A percentile compares a stretch with the other conserved stretches of the same genome.
Conservation (phyloP, 2,329 filamentous ascomycete species). For the Pseudocercospora eumusae region DNA sequence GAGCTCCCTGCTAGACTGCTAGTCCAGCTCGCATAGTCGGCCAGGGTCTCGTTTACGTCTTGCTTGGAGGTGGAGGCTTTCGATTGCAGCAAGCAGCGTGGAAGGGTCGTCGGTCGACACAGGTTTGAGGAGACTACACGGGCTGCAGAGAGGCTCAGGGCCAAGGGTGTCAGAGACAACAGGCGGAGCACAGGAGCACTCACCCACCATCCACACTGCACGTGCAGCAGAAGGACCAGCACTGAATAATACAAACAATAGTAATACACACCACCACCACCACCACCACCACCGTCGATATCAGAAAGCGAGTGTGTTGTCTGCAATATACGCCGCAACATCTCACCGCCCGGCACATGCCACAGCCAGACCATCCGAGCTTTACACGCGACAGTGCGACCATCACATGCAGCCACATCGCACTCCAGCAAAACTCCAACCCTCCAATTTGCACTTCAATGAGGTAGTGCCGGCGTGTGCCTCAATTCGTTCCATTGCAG, state of each 20-base stretch:
- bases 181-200: not conserved
- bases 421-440: conserved; percentile 11
- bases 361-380: conserved; percentile 5
- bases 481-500: not conserved
- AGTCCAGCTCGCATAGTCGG: not conserved
- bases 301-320: not conserved
- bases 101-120: too few species aligned
- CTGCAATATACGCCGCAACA: not conserved
- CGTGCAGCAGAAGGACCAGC: not conserved
- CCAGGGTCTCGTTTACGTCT: conserved; percentile 10
- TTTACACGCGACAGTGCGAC: conserved; percentile 5
- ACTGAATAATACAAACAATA: not conserved
- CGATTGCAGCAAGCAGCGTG: too few species aligned
- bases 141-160: not conserved
- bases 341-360: conserved; percentile 3
- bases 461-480: not conserved
- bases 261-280: too few species aligned
- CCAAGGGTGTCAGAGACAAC: not conserved
- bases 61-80: not conserved
- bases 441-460: conserved; percentile 8
- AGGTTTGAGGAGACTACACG: conserved; percentile 6
- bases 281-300: not conserved
- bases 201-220: too few species aligned
- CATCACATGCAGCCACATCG: conserved; percentile 14
- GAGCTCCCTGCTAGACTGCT: conserved; percentile 10